Conservation (phyloP, 768 basidiomycete genomes). For the Boletus fagicola region DNA sequence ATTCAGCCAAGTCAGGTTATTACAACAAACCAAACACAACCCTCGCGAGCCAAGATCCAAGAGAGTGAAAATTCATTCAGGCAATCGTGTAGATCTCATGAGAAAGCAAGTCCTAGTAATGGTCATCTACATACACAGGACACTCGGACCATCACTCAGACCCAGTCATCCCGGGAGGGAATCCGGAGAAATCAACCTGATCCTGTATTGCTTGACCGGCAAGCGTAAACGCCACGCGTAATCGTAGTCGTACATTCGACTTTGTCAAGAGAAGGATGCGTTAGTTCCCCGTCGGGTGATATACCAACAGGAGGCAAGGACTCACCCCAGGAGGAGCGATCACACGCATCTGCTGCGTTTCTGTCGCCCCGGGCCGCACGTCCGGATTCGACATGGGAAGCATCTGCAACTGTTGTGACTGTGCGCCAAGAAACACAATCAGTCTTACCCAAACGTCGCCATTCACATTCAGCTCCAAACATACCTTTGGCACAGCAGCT, state of each 20-base stretch:
- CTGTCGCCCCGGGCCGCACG: slow-evolving; percentile 71
- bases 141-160: slow-evolving; percentile 25
- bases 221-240: slow-evolving; percentile 78
- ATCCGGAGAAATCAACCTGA: slow-evolving; percentile 91
- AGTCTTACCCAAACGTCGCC: neutral
- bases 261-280: slow-evolving; percentile 30
- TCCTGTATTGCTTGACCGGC: slow-evolving; percentile 76
- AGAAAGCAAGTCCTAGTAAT: slow-evolving; percentile 11
- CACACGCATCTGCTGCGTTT: slow-evolving; percentile 95
- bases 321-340: slow-evolving; percentile 84
- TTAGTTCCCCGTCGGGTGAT: slow-evolving; percentile 3
- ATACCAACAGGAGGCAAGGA: neutral
- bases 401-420: slow-evolving; percentile 99
- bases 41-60: neutral
- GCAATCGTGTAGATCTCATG: slow-evolving; percentile 24
- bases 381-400: slow-evolving; percentile 90
- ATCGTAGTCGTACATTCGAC: slow-evolving; percentile 79
- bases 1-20: slow-evolving; percentile 6
- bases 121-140: slow-evolving; percentile 16
- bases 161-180: slow-evolving; percentile 73
- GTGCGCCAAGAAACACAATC: neutral
- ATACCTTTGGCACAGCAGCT: slow-evolving; percentile 93
- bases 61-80: neutral
- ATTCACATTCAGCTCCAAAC: neutral
- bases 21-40: slow-evolving; percentile 7